phyloP scores from a whole-genome alignment of 176 grass and related monocot genomes.

The Aegilops umbellulata region DNA sequence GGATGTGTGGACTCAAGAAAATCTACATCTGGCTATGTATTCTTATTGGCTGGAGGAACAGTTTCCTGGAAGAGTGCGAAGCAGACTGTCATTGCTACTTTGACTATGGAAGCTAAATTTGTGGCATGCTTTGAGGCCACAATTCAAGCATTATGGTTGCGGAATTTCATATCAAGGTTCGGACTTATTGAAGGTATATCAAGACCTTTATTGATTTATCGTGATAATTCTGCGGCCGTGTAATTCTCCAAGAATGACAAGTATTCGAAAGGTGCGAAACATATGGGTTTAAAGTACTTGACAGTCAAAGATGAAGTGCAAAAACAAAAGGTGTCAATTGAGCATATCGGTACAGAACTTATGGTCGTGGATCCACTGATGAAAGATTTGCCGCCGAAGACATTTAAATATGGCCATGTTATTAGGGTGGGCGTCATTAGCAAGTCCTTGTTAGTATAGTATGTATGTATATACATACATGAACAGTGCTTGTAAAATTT shows the following conservation, averaged over 20 bases:
- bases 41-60: not conserved
- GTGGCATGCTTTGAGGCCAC: too few species aligned
- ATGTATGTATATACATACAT: not conserved
- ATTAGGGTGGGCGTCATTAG: not conserved
- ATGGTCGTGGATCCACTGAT: not conserved
- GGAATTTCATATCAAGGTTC: too few species aligned
- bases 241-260: not conserved
- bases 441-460: not conserved
- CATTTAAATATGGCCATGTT: not conserved
- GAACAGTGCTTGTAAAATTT: not conserved
- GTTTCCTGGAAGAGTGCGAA: slow-evolving; percentile 26
- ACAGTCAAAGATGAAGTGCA: not conserved
- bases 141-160: too few species aligned
- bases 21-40: too few species aligned
- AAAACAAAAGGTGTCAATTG: not conserved
- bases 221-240: not conserved
- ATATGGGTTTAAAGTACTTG: slow-evolving; percentile 12
- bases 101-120: not conserved
- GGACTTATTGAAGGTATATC: too few species aligned
- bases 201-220: not conserved
- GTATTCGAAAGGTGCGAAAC: not conserved
- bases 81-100: not conserved
- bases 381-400: not conserved
- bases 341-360: not conserved
- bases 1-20: too few species aligned